Evolutionary conservation across 371 early-diverging fungal genomes (phyloP).

Genomic region (Batrachochytrium dendrobatidis): DNA sequence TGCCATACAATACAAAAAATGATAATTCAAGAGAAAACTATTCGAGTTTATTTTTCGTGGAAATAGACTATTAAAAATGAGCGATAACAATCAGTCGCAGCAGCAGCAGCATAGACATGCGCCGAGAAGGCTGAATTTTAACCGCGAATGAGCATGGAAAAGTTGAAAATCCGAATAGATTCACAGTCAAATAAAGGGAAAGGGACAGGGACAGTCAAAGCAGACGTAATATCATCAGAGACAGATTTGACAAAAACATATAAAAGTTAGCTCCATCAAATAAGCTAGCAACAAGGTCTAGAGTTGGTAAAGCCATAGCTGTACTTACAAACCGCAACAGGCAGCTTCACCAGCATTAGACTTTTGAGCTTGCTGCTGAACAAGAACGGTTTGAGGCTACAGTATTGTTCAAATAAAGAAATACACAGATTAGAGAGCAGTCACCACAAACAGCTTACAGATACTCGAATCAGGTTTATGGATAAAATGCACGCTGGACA

Average conservation of each 20-base stretch:
- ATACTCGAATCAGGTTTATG: background rate
- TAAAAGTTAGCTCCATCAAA: no score
- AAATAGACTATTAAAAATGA: background rate
- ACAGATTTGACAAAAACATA: background rate
- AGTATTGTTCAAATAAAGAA: background rate
- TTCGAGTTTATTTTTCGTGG: no score
- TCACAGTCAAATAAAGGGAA: background rate
- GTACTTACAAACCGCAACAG: conserved; percentile 1
- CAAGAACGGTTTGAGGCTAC: background rate
- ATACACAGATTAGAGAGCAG: background rate
- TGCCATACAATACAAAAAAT: no score
- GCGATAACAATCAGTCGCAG: background rate
- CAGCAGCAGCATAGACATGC: conserved; percentile 4
- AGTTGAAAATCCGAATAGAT: no score
- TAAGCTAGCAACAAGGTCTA: background rate
- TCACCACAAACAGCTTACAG: background rate
- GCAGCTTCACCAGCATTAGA: background rate
- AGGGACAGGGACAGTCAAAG: background rate
- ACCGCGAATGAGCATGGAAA: no score
- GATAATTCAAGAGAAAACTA: no score
- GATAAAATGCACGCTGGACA: background rate
- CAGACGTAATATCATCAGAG: background rate
- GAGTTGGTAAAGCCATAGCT: background rate
- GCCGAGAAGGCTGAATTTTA: conserved; percentile 2
- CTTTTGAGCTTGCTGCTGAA: background rate